These are phyloP conservation scores for Leishmania braziliensis DNA, from an alignment of 208 protist species.

Conservation along the genomic window DNA sequence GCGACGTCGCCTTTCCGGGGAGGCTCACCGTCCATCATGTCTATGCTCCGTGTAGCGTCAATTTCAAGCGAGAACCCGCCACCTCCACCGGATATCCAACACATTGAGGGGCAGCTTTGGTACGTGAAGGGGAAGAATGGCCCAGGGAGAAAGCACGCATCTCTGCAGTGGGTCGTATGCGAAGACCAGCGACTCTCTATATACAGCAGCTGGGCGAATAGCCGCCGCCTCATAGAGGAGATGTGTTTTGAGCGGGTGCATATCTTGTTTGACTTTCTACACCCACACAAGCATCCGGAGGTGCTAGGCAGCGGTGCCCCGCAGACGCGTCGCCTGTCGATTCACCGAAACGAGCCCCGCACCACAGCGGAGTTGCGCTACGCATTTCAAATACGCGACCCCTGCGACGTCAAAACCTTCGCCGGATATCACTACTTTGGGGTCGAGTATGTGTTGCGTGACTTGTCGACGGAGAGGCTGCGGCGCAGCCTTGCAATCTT, in stretches of 20 bases:
- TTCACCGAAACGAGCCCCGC: constrained; percentile 15
- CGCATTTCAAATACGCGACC: constrained; percentile 21
- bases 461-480: constrained; percentile 8
- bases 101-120: constrained; percentile 63
- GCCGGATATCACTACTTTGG: constrained; percentile 63
- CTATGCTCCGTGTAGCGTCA: constrained; percentile 11
- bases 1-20: constrained; percentile 3
- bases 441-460: constrained; percentile 33
- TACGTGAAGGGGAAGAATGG: constrained; percentile 41
- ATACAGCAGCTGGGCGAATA: constrained; percentile 42
- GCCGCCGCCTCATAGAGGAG: constrained; percentile 41
- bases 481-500: constrained; percentile 49
- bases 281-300: constrained; percentile 37
- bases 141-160: constrained; percentile 18
- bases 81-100: constrained; percentile 18
- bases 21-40: constrained; percentile 11
- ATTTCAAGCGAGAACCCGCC: constrained; percentile 17
- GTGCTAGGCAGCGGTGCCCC: neutral
- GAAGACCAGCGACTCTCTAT: constrained; percentile 45
- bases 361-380: constrained; percentile 11
- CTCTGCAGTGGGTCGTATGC: constrained; percentile 56
- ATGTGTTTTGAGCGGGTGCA: constrained; percentile 49
- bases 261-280: constrained; percentile 54
- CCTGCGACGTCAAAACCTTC: neutral
- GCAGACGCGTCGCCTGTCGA: constrained; percentile 19